Evolutionary conservation across 1,284 basidiomycete genomes (phyloP).

Genomic region (Ceratobasidium papillatum): DNA sequence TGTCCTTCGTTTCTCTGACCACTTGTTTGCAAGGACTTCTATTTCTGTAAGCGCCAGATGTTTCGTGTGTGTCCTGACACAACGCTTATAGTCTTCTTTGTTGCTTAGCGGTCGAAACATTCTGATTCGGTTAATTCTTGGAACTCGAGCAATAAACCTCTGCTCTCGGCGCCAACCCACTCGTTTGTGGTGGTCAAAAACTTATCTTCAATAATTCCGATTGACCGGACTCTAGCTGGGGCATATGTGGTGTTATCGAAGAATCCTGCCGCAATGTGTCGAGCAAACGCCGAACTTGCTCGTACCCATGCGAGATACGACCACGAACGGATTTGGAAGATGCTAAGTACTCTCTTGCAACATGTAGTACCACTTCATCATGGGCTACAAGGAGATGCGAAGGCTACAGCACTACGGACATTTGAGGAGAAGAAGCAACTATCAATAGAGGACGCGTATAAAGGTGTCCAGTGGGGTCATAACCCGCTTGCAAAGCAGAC

Average conservation of each 20-base stretch:
- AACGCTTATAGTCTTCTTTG: not conserved
- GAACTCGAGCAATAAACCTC: constrained; percentile 39
- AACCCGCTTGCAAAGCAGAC: constrained; percentile 40
- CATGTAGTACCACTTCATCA: constrained; percentile 36
- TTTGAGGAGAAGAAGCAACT: constrained; percentile 22
- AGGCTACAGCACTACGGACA: not conserved
- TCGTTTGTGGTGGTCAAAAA: constrained; percentile 42
- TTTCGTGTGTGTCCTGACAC: not conserved
- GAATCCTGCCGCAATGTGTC: constrained; percentile 41
- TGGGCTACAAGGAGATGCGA: constrained; percentile 28
- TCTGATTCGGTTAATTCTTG: constrained; percentile 29
- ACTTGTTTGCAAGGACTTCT: constrained; percentile 41
- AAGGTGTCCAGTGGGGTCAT: constrained; percentile 42
- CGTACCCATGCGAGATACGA: constrained; percentile 38
- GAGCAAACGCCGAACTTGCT: constrained; percentile 40
- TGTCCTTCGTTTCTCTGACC: constrained; percentile 41
- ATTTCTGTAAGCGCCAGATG: constrained; percentile 30
- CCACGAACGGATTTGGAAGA: constrained; percentile 43
- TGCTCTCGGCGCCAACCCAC: constrained; percentile 21
- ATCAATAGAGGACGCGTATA: constrained; percentile 32
- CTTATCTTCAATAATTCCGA: constrained; percentile 16
- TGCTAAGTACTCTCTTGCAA: constrained; percentile 24
- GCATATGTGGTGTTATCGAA: constrained; percentile 36
- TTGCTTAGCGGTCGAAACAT: constrained; percentile 29
- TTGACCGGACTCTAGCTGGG: constrained; percentile 38